Evolutionary conservation across 2,329 filamentous ascomycete species (phyloP), one percentile per base, ranked within the genome.

Genomic region (Elsinoe australis): DNA sequence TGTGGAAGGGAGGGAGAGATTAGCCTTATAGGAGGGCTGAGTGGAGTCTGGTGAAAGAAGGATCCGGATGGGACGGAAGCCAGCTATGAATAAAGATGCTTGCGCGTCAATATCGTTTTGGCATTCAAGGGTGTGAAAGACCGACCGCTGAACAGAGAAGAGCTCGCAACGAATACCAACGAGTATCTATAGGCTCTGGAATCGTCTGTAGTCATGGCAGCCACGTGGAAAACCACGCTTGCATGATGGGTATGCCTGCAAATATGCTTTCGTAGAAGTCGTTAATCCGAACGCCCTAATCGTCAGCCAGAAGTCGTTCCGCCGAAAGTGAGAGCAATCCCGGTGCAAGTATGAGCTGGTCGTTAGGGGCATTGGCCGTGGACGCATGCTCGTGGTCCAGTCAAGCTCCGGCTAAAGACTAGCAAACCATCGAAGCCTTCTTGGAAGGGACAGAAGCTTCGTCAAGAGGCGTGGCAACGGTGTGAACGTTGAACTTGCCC

Each of bases 31-130:
- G 26, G 12, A 29, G 26, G 26, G 26, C 26, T 29, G 12, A 7
- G 26, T 6, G 17, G 18, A 17, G 17, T 18, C 17, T 17, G 19
- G 14, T 17, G 2, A 17, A 10, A 18, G 19, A 21, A 17, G 1
- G 17, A 24, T n/a, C n/a, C 18, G 21, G 44, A 35, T 14, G 21
- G 15, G 12, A 15, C 39, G 39, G 18, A 18, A 22, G 39, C 21
- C 10, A 21, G 28, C 14, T 24, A 21, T 12, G 26, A 44, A 31
- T 32, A 29, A 21, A 31, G 24, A n/a, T 15, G 14, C 26, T 44
- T 44, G 39, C 39, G 39, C 39, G 26, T 44, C 39, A 31, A 44
- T 32, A 44, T 12, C 28, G 21, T 21, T 44, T 44, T 24, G 32
- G 4, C 24, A 24, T 5, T 17, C 14, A 31, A 32, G 14, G 21